Base-by-base conservation (phyloP, 2,329 filamentous ascomycete species). In the Leptographium procerum region DNA sequence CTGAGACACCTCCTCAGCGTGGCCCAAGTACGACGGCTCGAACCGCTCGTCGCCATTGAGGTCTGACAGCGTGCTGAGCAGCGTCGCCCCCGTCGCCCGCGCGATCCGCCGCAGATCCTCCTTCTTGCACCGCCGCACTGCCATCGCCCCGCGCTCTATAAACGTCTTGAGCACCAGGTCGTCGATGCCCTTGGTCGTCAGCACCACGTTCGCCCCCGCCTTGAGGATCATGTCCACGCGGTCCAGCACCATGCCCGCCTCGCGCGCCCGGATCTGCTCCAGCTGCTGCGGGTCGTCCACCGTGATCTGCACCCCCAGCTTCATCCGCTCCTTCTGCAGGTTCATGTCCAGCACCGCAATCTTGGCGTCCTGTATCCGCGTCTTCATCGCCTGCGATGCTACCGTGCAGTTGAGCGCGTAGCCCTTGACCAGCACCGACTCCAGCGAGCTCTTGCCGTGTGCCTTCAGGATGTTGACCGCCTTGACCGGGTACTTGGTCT, bases 391-490 rank as follows among this genome's bases (percentile, higher is more conserved):
- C 74, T 99, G 94, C 59, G 91, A 96, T 57, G 94, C 94, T 60
- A 99, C 91, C 43, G 94, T 99, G 80, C 94, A 99, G 81, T 99
- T 99, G 68, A 99, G 77, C 59, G 94, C 94, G 71, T 99, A 99
- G 58, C 94, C 94, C 77, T 95, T 95, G 69, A 99, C 86, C 53
- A 99, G 78, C 28, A 95, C 74, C 13, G 91, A 61, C 63, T 99
- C 94, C 47, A 84, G 82, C 24, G 85, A 83, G 68, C 89, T 90
- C 82, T 97, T 96, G 69, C 94, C 94, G 71, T 99, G 94, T 43
- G 94, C 94, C 78, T 99, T 99, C 65, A 99, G 85, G 62, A 99
- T 90, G 73, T 99, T 99, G 72, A 99, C 94, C 24, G 94, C 94
- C 81, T 99, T 99, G 69, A 99, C 94, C 4, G 94, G 94, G 74